Evolutionary conservation across 305 asterid genomes (phyloP).

Genomic region (Plantago coronopus): DNA sequence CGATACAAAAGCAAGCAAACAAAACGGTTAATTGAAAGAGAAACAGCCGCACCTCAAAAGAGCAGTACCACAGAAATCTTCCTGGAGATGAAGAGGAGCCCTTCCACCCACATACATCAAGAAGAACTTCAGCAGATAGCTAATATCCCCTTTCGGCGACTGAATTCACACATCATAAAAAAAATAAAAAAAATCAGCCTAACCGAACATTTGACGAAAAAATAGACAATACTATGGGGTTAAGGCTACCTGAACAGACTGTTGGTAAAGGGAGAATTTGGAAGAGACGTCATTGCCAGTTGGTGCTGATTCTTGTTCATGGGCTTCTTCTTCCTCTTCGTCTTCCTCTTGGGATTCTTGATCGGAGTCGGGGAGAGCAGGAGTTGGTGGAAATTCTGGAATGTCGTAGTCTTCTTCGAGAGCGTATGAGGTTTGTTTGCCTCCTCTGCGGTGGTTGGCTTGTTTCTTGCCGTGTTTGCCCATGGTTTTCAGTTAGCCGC

Average conservation of each 20-base stretch:
- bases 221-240: not conserved
- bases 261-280: conserved; percentile 77
- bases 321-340: conserved; percentile 22
- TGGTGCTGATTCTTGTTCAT: conserved; percentile 21
- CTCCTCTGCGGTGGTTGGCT: conserved; percentile 46
- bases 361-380: conserved; percentile 33
- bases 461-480: conserved; percentile 85
- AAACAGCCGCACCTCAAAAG: conserved; percentile 57
- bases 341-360: conserved; percentile 42
- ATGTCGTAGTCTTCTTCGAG: conserved; percentile 32
- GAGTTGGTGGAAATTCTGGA: conserved; percentile 31
- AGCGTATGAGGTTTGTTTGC: conserved; percentile 38
- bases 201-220: not conserved
- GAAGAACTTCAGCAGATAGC: conserved; percentile 85
- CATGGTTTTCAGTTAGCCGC: conserved; percentile 38
- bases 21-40: not conserved
- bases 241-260: conserved; percentile 72
- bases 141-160: conserved; percentile 96
- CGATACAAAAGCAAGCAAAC: conserved; percentile 1
- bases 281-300: conserved; percentile 45
- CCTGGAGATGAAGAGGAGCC: conserved; percentile 87
- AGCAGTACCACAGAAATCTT: conserved; percentile 94
- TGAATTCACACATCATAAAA: conserved; percentile 27
- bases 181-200: not conserved
- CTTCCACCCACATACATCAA: conserved; percentile 97